Conservation (phyloP, 495 filamentous ascomycete species). For the Trichoderma asperelloides region DNA sequence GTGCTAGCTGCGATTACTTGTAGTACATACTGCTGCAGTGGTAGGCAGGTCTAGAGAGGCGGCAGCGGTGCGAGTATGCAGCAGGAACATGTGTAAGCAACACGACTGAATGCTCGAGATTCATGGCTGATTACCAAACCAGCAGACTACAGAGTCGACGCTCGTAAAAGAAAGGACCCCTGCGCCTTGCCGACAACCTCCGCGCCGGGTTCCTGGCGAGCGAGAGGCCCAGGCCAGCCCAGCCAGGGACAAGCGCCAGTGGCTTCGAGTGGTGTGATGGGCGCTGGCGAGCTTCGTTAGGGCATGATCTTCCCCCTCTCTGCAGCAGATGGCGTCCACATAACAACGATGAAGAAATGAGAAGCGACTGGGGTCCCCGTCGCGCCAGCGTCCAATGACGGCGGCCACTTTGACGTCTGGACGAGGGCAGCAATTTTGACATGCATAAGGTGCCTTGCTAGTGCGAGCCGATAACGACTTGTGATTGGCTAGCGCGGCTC, state of each 20-base stretch:
- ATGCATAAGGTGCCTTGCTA: constrained; percentile 7
- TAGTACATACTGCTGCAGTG: no score
- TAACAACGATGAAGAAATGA: background rate
- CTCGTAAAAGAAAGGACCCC: background rate
- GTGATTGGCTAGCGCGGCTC: background rate
- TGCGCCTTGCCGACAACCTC: background rate
- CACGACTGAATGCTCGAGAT: background rate
- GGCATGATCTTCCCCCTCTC: background rate
- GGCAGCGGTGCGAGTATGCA: no score
- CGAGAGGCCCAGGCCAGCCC: background rate
- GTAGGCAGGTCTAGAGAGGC: background rate
- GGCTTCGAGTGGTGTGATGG: constrained; percentile 3
- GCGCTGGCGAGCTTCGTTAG: background rate
- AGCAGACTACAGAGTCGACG: no score
- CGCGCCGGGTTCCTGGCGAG: background rate
- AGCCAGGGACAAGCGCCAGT: background rate
- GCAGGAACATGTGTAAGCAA: background rate
- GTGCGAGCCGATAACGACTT: background rate
- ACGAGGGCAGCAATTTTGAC: constrained; percentile 4
- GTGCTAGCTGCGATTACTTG: no score
- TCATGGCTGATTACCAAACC: background rate
- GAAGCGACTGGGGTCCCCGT: background rate
- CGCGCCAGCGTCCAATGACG: background rate
- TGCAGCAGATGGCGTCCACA: background rate
- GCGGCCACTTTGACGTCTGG: background rate